Evolutionary conservation across 2,329 filamentous ascomycete species (phyloP).

Genomic region (Pseudogymnoascus pannorum): DNA sequence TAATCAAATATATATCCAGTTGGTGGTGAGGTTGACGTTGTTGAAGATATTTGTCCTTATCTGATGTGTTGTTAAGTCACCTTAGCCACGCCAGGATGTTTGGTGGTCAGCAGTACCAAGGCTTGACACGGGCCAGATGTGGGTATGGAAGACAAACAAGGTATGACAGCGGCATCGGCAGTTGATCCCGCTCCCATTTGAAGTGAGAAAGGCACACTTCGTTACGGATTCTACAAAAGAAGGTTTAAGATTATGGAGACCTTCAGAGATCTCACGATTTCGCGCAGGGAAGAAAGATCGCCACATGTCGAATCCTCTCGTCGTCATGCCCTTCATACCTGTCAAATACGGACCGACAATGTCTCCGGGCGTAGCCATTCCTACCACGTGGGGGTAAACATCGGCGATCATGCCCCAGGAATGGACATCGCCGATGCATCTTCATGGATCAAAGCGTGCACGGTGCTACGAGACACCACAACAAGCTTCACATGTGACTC

Average conservation of each 20-base stretch:
- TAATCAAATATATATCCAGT: too few relatives aligned
- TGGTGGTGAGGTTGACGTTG: too few relatives aligned
- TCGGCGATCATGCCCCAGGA: constrained; percentile 1
- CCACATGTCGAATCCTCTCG: not conserved
- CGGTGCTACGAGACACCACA: not conserved
- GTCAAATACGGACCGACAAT: constrained; percentile 4
- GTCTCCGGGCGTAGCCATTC: not conserved
- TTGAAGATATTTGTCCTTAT: too few relatives aligned
- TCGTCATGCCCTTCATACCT: not conserved
- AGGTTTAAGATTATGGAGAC: constrained; percentile 5
- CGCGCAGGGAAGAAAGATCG: not conserved
- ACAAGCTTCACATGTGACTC: not conserved
- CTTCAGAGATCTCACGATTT: not conserved
- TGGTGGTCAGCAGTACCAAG: constrained; percentile 2
- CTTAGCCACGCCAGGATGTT: too few relatives aligned
- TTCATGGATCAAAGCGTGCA: not conserved
- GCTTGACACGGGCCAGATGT: not conserved
- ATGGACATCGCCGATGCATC: not conserved
- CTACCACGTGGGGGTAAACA: not conserved
- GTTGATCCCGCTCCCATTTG: not conserved
- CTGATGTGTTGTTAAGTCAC: too few relatives aligned
- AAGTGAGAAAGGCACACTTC: not conserved
- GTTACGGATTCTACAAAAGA: not conserved
- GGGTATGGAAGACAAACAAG: not conserved
- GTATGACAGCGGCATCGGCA: constrained; percentile 1